phyloP scores from a whole-genome alignment of 331 rosid species.

The Quercus phellos region DNA sequence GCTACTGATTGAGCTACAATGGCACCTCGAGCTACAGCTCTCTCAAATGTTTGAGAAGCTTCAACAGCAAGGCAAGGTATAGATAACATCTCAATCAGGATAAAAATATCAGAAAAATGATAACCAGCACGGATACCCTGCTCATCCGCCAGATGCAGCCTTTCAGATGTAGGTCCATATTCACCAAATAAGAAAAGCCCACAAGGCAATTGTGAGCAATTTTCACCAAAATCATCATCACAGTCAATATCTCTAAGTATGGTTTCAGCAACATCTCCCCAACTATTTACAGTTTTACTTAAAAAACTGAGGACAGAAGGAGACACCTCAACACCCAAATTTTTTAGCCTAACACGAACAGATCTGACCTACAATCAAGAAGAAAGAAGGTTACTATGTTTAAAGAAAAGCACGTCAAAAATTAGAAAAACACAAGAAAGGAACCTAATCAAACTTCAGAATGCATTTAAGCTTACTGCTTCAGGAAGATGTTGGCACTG shows the following conservation, averaged over 20 bases:
- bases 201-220: conserved; percentile 48
- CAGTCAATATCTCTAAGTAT: conserved; percentile 87
- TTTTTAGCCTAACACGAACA: conserved; percentile 82
- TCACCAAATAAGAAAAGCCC: conserved; percentile 79
- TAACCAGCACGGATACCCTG: conserved; percentile 53
- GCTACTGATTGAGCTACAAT: conserved; percentile 79
- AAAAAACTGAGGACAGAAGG: conserved; percentile 89
- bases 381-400: conserved; percentile 24
- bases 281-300: conserved; percentile 87
- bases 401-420: conserved; percentile 7
- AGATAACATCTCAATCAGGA: conserved; percentile 87
- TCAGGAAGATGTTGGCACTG: conserved; percentile 98
- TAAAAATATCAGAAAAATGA: conserved; percentile 80
- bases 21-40: conserved; percentile 92
- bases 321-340: conserved; percentile 73
- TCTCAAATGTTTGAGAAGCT: conserved; percentile 94
- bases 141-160: conserved; percentile 64
- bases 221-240: conserved; percentile 78
- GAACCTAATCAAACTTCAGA: conserved; percentile 24
- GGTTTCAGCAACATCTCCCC: conserved; percentile 99
- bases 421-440: conserved; percentile 6
- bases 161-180: conserved; percentile 47
- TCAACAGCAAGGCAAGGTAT: conserved; percentile 94
- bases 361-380: conserved; percentile 65
- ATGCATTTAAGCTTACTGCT: conserved; percentile 64